phyloP scores from a whole-genome alignment of 306 rosid genomes.

The Delonix regia region DNA sequence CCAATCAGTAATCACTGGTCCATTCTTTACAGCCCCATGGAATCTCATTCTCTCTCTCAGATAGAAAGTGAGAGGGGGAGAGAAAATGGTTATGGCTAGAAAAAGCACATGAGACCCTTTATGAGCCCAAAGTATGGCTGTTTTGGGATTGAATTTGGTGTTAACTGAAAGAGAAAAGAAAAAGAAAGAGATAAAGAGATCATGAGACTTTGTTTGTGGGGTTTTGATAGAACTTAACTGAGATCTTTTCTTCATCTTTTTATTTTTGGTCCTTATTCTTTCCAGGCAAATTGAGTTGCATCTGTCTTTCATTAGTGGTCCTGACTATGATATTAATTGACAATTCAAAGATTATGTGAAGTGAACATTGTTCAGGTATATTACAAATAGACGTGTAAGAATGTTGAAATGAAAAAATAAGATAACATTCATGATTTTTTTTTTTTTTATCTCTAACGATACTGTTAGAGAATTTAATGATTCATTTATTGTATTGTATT shows the following conservation, averaged over 20 bases:
- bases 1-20: slow-evolving; percentile 48
- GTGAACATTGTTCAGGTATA: too few species aligned
- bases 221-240: not conserved
- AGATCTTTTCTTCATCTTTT: not conserved
- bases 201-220: not conserved
- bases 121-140: not conserved
- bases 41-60: slow-evolving; percentile 41
- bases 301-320: not conserved
- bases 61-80: slow-evolving; percentile 25
- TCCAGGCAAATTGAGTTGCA: not conserved
- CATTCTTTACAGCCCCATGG: slow-evolving; percentile 63
- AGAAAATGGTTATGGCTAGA: slow-evolving; percentile 21
- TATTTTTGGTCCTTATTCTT: not conserved
- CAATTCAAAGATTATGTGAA: not conserved
- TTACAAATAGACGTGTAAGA: too few species aligned
- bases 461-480: too few species aligned
- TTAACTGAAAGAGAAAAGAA: not conserved
- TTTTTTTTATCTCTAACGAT: too few species aligned
- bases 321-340: not conserved
- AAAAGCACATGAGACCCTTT: slow-evolving; percentile 32
- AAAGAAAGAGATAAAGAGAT: not conserved
- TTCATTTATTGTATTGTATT: too few species aligned
- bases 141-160: not conserved
- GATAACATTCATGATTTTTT: too few species aligned
- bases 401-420: too few species aligned